phyloP scores from a whole-genome alignment of 164 flowering plant genomes.

The Dillenia turbinata region DNA sequence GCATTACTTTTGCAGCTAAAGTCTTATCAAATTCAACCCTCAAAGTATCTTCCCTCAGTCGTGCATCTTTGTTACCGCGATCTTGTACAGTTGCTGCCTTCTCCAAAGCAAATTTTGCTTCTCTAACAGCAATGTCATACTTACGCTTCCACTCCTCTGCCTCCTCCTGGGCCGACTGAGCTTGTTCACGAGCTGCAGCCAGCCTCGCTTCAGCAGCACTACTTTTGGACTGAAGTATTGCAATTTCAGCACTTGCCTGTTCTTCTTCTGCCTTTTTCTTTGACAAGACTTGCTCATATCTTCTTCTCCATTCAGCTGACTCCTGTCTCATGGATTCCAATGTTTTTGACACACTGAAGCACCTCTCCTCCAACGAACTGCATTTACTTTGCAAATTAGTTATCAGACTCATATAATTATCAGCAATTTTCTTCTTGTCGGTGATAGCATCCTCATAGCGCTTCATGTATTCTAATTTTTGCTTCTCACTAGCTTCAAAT shows the following conservation, averaged over 20 bases:
- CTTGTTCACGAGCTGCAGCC: conserved; percentile 89
- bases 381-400: conserved; percentile 63
- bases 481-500: conserved; percentile 76
- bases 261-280: conserved; percentile 72
- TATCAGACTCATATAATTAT: conserved; percentile 77
- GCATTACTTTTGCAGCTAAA: conserved; percentile 69
- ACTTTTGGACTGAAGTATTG: conserved; percentile 60
- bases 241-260: conserved; percentile 60
- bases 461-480: conserved; percentile 76
- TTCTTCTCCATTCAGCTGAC: conserved; percentile 80
- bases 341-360: conserved; percentile 48
- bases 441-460: conserved; percentile 88
- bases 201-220: conserved; percentile 91
- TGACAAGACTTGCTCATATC: conserved; percentile 60
- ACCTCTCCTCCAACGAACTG: conserved; percentile 75
- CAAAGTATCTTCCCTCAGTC: conserved; percentile 73
- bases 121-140: conserved; percentile 78
- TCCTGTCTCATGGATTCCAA: conserved; percentile 62
- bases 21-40: conserved; percentile 59
- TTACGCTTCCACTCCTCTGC: conserved; percentile 93
- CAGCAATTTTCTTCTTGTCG: conserved; percentile 77
- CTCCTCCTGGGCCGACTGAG: conserved; percentile 86
- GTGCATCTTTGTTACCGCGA: conserved; percentile 59
- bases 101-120: conserved; percentile 85
- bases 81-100: conserved; percentile 88